Evolutionary conservation across 2,329 filamentous ascomycete species (phyloP).

Genomic region (Tolypocladium ovalisporum): DNA sequence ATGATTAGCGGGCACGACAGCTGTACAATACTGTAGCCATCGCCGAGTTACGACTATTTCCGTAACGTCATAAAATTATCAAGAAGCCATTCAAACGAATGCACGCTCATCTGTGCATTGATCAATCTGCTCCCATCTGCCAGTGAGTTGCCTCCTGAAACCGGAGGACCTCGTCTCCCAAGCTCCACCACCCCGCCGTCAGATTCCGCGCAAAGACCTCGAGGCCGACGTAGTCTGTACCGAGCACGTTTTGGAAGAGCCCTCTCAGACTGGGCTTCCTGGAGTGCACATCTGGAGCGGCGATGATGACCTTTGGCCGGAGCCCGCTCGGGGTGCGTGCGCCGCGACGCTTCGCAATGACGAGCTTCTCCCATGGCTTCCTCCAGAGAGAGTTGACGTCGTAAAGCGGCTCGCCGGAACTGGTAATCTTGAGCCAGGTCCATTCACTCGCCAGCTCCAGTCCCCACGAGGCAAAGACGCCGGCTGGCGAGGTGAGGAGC

Average conservation of each 20-base stretch:
- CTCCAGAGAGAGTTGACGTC: constrained; percentile 51
- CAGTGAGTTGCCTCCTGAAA: constrained; percentile 53
- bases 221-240: constrained; percentile 42
- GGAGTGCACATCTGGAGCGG: constrained; percentile 67
- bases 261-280: constrained; percentile 62
- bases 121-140: constrained; percentile 11
- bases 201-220: constrained; percentile 69
- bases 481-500: constrained; percentile 37
- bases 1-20: constrained; percentile 15
- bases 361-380: constrained; percentile 65
- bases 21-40: constrained; percentile 22
- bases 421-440: constrained; percentile 69
- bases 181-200: constrained; percentile 67
- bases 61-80: constrained; percentile 10
- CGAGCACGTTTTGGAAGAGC: constrained; percentile 46
- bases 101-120: constrained; percentile 9
- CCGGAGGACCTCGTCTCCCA: constrained; percentile 63
- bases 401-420: constrained; percentile 52
- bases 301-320: constrained; percentile 47
- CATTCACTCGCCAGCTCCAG: constrained; percentile 58
- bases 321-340: constrained; percentile 11
- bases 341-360: constrained; percentile 44
- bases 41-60: constrained; percentile 8
- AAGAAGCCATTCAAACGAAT: neutral
- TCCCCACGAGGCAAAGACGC: constrained; percentile 57